Evolutionary conservation across 2,329 filamentous ascomycete genomes (phyloP).

Genomic region (Orbilia oligospora): DNA sequence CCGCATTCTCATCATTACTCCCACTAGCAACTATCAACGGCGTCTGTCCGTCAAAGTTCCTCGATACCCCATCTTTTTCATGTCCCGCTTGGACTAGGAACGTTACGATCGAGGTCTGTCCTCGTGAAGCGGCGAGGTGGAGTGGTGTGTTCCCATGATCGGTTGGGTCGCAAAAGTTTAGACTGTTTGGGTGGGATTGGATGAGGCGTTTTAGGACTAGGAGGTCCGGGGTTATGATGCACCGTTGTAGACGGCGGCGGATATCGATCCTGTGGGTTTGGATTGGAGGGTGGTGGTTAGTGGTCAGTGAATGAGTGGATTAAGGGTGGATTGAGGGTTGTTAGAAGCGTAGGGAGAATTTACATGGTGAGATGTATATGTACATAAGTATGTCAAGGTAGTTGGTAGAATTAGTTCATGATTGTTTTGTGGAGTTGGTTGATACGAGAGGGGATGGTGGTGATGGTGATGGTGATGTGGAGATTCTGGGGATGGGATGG

Average conservation of each 20-base stretch:
- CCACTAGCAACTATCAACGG: slow-evolving; percentile 63
- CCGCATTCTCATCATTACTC: slow-evolving; percentile 55
- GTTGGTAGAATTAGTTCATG: too few species aligned
- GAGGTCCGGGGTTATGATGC: slow-evolving; percentile 63
- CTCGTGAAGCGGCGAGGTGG: slow-evolving; percentile 62
- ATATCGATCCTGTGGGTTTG: slow-evolving; percentile 62
- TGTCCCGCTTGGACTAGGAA: slow-evolving; percentile 56
- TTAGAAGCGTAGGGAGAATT: not conserved
- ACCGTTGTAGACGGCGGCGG: slow-evolving; percentile 63
- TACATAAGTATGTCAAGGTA: too few species aligned
- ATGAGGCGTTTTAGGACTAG: slow-evolving; percentile 63
- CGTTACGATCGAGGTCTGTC: slow-evolving; percentile 61
- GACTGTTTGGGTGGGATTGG: slow-evolving; percentile 61
- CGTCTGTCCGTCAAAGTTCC: slow-evolving; percentile 63
- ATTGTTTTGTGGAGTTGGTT: too few species aligned
- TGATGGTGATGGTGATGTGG: too few species aligned
- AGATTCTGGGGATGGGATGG: not conserved
- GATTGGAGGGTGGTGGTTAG: not conserved
- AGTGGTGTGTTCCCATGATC: slow-evolving; percentile 62
- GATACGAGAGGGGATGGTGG: too few species aligned
- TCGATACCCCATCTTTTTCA: slow-evolving; percentile 62
- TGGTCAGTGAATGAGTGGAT: not conserved
- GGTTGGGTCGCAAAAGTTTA: slow-evolving; percentile 62
- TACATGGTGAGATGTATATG: slow-evolving; percentile 12
- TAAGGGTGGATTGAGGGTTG: too few species aligned